Conservation (phyloP, 345 rosid genomes). For the Populus simonii region DNA sequence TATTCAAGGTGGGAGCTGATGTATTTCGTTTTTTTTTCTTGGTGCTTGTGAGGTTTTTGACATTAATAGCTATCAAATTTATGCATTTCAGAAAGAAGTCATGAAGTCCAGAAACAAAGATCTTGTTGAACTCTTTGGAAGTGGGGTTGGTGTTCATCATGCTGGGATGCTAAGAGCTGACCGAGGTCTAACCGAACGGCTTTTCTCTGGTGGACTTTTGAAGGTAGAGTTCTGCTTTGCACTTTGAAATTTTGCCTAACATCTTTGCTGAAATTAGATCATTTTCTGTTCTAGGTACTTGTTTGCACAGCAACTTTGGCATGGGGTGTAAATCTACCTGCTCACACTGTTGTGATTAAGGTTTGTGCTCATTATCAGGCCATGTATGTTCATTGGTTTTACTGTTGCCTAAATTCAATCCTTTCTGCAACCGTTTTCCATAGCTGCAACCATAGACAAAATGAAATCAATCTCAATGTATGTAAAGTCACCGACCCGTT, state of each 20-base stretch:
- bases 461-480: background rate
- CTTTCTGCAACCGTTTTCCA: background rate
- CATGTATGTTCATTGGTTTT: background rate
- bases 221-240: conserved; percentile 46
- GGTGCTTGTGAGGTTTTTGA: conserved; percentile 11
- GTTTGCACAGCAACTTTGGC: conserved; percentile 99
- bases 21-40: conserved; percentile 9
- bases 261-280: conserved; percentile 10
- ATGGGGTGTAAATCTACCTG: conserved; percentile 98
- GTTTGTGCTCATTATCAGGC: conserved; percentile 34
- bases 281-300: conserved; percentile 61
- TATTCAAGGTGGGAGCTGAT: conserved; percentile 53
- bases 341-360: conserved; percentile 98
- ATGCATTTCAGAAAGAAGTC: conserved; percentile 70
- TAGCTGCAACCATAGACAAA: background rate
- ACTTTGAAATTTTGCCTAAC: conserved; percentile 7
- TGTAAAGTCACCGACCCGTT: background rate
- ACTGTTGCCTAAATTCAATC: background rate
- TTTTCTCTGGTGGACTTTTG: conserved; percentile 86
- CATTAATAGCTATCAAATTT: conserved; percentile 11
- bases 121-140: conserved; percentile 73
- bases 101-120: conserved; percentile 93
- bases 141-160: conserved; percentile 82
- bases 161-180: conserved; percentile 98
- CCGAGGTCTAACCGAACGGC: conserved; percentile 88